phyloP scores from a whole-genome alignment of 2,329 filamentous ascomycete species.

The Talaromyces marneffei region DNA sequence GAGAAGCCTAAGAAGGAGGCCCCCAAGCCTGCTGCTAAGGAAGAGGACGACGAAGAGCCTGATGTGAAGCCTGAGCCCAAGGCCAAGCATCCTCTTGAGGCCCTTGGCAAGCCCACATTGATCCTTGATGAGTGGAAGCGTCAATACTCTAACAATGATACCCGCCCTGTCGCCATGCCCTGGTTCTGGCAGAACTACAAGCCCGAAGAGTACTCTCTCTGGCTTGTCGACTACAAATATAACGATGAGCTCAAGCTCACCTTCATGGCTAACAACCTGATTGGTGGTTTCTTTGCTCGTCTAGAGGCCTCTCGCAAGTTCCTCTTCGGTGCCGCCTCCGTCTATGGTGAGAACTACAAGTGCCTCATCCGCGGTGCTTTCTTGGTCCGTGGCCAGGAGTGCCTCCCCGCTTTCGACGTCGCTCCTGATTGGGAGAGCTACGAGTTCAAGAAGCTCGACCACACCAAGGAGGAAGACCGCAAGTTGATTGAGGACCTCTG shows the following conservation, averaged over 20 bases:
- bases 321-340: slow-evolving; percentile 84
- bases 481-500: slow-evolving; percentile 82
- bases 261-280: slow-evolving; percentile 99
- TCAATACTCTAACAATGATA: slow-evolving; percentile 95
- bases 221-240: slow-evolving; percentile 96
- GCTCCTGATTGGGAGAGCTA: slow-evolving; percentile 97
- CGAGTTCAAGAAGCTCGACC: slow-evolving; percentile 93
- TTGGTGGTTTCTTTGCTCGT: slow-evolving; percentile 94
- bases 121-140: slow-evolving; percentile 97
- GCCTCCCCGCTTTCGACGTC: slow-evolving; percentile 82
- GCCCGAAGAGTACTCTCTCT: slow-evolving; percentile 92
- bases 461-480: slow-evolving; percentile 73
- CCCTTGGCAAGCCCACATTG: slow-evolving; percentile 71
- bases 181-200: slow-evolving; percentile 99
- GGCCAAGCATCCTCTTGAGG: slow-evolving; percentile 92
- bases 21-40: slow-evolving; percentile 42
- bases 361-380: slow-evolving; percentile 91
- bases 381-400: slow-evolving; percentile 87
- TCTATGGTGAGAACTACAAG: slow-evolving; percentile 84
- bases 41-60: slow-evolving; percentile 52
- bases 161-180: slow-evolving; percentile 71
- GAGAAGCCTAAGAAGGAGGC: slow-evolving; percentile 62
- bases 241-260: slow-evolving; percentile 93
- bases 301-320: slow-evolving; percentile 98
- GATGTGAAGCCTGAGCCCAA: slow-evolving; percentile 62